A percentile compares a stretch with the other conserved stretches of the same genome.
These are phyloP conservation scores for Mrakia blollopis DNA, from an alignment of 768 basidiomycete genomes.

Conservation along the genomic window DNA sequence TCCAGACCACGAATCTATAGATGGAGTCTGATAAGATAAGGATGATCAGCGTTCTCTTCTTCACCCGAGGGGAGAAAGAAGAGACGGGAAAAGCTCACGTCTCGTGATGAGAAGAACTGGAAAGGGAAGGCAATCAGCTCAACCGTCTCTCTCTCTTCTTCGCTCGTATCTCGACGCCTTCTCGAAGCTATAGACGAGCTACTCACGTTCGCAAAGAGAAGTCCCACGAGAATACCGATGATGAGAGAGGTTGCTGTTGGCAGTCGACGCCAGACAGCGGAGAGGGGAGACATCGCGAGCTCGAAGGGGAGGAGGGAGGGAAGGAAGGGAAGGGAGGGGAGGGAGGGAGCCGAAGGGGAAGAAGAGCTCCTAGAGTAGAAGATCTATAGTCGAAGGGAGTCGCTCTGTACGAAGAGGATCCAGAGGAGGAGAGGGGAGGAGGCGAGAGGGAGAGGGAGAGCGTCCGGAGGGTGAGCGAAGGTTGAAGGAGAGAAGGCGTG, in stretches of 20 bases:
- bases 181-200: not conserved
- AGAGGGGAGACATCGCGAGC: conserved; percentile 17
- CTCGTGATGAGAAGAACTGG: conserved; percentile 21
- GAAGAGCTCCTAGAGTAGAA: not conserved
- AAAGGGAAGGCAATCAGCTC: not conserved
- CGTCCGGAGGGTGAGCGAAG: not conserved
- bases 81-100: not conserved
- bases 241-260: conserved; percentile 44
- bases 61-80: not conserved
- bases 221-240: conserved; percentile 60
- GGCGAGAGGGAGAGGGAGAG: not conserved
- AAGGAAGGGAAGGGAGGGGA: not conserved
- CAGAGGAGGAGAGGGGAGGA: not conserved
- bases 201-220: conserved; percentile 50
- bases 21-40: conserved; percentile 7
- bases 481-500: not conserved
- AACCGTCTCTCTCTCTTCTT: not conserved
- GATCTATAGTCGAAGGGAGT: not conserved
- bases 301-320: not conserved
- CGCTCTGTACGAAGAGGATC: not conserved
- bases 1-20: conserved; percentile 22
- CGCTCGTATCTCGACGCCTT: no score
- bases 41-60: not conserved
- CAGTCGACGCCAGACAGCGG: conserved; percentile 27
- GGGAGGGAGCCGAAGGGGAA: not conserved